Evolutionary conservation across 805 yeast species (phyloP).

Genomic region (Schizosaccharomyces lindneri): DNA sequence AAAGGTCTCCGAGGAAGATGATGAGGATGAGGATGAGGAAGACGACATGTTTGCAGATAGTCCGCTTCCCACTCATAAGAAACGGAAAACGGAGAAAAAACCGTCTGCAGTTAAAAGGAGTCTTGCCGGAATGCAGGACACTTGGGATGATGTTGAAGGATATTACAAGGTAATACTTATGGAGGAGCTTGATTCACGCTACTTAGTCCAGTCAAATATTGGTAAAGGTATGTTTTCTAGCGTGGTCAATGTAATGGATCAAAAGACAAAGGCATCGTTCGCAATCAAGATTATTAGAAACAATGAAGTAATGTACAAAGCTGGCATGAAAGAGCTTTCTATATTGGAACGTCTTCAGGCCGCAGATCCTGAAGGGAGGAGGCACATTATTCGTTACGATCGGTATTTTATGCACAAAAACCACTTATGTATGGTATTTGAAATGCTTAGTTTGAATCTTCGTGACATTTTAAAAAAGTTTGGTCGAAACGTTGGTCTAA

Average conservation of each 20-base stretch:
- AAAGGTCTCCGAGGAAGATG: conserved; percentile 9
- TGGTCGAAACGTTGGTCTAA: conserved; percentile 63
- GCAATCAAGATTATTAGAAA: conserved; percentile 43
- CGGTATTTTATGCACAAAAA: conserved; percentile 64
- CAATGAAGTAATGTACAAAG: conserved; percentile 34
- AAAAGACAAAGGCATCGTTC: conserved; percentile 11
- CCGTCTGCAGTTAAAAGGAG: conserved; percentile 3
- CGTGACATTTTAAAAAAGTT: conserved; percentile 54
- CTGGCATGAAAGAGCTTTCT: conserved; percentile 58
- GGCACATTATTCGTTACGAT: conserved; percentile 39
- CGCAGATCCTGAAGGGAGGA: conserved; percentile 33
- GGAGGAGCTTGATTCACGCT: conserved; percentile 13
- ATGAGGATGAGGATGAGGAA: conserved; percentile 10
- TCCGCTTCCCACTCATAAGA: conserved; percentile 3
- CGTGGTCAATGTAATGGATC: conserved; percentile 14
- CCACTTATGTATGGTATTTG: conserved; percentile 72
- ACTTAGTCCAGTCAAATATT: conserved; percentile 11
- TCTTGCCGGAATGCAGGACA: conserved; percentile 6
- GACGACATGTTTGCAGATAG: conserved; percentile 7
- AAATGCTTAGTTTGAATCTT: conserved; percentile 45
- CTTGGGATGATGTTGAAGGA: conserved; percentile 16
- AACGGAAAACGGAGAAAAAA: conserved; percentile 1
- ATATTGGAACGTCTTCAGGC: conserved; percentile 44
- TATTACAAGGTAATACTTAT: conserved; percentile 14
- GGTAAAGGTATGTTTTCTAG: conserved; percentile 16